These are phyloP conservation scores for Casuarina equisetifolia DNA, from an alignment of 306 rosid genomes.

Conservation along the genomic window DNA sequence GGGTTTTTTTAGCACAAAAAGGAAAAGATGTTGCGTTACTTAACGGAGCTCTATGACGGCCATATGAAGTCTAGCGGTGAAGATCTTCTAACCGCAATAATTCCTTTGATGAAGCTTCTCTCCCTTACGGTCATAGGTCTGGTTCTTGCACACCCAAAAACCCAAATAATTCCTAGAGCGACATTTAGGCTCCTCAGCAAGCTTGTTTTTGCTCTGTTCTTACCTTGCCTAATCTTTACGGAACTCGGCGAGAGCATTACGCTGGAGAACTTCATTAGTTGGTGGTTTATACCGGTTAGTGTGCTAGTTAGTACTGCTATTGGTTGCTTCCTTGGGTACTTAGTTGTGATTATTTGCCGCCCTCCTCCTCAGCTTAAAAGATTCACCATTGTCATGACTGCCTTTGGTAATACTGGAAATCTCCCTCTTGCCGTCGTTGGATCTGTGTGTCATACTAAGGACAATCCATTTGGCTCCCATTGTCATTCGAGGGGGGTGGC, in stretches of 20 bases:
- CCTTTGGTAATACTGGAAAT: conserved; percentile 90
- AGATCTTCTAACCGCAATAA: conserved; percentile 56
- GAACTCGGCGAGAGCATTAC: conserved; percentile 78
- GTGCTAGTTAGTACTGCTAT: conserved; percentile 67
- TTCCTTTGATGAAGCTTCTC: conserved; percentile 71
- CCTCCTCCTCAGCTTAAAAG: conserved; percentile 72
- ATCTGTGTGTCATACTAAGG: conserved; percentile 68
- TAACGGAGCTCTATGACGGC: conserved; percentile 24
- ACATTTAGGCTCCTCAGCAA: conserved; percentile 80
- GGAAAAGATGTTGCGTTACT: conserved; percentile 44
- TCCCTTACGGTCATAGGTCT: conserved; percentile 65
- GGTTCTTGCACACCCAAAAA: conserved; percentile 64
- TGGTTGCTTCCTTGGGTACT: conserved; percentile 63
- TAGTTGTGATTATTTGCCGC: conserved; percentile 70
- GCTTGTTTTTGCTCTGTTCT: conserved; percentile 81
- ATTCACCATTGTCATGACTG: conserved; percentile 78
- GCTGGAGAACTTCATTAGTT: conserved; percentile 47
- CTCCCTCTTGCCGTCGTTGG: conserved; percentile 76
- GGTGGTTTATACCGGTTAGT: conserved; percentile 93
- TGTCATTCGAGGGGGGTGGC: conserved; percentile 84
- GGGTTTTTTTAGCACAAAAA: conserved; percentile 12
- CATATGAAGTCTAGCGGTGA: conserved; percentile 39
- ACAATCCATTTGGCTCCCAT: conserved; percentile 70
- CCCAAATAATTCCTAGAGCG: conserved; percentile 62
- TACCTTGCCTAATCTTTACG: conserved; percentile 85